Base-by-base conservation (phyloP, 805 yeast genomes). In the Sugiyamaella floridensis region DNA sequence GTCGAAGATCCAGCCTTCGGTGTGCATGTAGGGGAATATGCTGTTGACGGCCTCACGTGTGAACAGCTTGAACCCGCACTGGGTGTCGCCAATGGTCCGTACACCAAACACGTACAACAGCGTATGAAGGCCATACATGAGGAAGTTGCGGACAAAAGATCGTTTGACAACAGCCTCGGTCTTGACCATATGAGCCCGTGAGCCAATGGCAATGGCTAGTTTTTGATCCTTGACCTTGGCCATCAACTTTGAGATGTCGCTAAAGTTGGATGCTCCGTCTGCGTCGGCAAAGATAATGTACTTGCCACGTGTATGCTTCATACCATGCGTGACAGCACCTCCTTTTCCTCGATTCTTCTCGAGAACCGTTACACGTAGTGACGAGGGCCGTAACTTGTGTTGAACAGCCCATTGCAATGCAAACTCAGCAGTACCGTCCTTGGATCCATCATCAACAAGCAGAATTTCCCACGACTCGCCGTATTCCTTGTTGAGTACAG, bases 1-100 rank as follows among this genome's bases (percentile, higher is more conserved):
- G 65, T 93, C 99, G 69, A 93, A 93, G 40, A 93, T 93, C 99
- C 99, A 93, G 49, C 98, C 83, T 69, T 93, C 99, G 10, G 96
- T 92, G 67, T 92, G 97, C 86, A 93, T 79, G 59, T 78, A 82
- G 1, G 97, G 97, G 68, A 89, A 89, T 43, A 93, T 86, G 50
- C 63, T 62, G 15, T 61, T 63, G 20, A 83, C 78, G 0, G 97
- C 85, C 8, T 75, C 71, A 55, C 82, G 78, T 60, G 92, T 87
- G 69, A 92, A 93, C 68, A 93, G 71, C 69, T 93, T 93, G 73
- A 93, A 93, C 1, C 99, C 99, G 72, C 99, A 93, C 72, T 93
- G 99, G 10, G 99, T 93, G 68, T 93, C 99, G 55, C 85, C 81
- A 55, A 93, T 82, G 5, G 81, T 76, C 59, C 95, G 76, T 46